Evolutionary conservation across 148 eudicot species (phyloP).

Genomic region (Agrostemma githago): DNA sequence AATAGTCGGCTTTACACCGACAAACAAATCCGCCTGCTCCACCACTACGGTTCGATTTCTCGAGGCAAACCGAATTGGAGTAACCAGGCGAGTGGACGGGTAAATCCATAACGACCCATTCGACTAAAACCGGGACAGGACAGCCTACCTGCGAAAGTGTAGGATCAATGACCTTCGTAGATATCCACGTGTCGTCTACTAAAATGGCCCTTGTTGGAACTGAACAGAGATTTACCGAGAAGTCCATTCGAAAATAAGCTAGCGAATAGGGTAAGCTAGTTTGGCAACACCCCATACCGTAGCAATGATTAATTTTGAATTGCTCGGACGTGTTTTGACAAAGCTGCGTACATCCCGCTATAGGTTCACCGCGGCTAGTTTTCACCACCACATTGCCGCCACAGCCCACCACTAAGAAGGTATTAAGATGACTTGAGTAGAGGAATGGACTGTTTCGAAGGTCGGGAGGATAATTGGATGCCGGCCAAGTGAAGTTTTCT

Average conservation of each 20-base stretch:
- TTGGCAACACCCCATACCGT: neutral
- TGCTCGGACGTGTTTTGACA: neutral
- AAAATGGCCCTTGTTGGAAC: too few relatives aligned
- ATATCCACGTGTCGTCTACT: too few relatives aligned
- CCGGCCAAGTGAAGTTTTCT: neutral
- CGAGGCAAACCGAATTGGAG: neutral
- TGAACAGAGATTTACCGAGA: too few relatives aligned
- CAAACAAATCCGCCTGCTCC: constrained; percentile 16
- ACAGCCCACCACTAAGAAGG: neutral
- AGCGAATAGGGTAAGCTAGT: neutral
- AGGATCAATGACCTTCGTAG: too few relatives aligned
- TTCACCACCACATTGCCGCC: neutral
- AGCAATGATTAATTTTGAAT: neutral
- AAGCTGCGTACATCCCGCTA: neutral
- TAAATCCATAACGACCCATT: neutral
- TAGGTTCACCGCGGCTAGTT: neutral
- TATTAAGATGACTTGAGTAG: neutral
- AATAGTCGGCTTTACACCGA: constrained; percentile 19
- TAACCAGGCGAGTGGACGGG: neutral
- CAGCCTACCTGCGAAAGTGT: too few relatives aligned
- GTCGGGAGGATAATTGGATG: neutral
- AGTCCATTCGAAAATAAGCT: too few relatives aligned
- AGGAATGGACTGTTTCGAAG: neutral
- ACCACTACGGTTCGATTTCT: neutral
- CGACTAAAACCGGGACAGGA: too few relatives aligned